Evolutionary conservation across 2,329 filamentous ascomycete genomes (phyloP).

Genomic region (Pseudogymnoascus sp.): DNA sequence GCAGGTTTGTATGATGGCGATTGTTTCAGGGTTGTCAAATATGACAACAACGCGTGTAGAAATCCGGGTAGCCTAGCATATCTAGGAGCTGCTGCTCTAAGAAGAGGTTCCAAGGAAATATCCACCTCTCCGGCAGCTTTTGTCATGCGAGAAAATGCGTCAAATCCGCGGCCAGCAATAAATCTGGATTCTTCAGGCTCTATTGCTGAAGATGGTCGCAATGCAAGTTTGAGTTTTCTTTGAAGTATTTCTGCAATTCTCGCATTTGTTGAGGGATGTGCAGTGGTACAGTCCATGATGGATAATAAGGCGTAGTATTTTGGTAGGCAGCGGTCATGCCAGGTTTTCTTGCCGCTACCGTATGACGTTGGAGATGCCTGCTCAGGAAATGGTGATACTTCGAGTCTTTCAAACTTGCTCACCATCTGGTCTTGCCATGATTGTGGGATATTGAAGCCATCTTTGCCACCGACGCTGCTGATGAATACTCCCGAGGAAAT

Average conservation of each 20-base stretch:
- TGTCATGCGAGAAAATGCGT: conserved; percentile 61
- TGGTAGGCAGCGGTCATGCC: conserved; percentile 56
- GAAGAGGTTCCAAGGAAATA: conserved; percentile 51
- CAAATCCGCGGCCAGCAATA: conserved; percentile 67
- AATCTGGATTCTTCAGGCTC: conserved; percentile 61
- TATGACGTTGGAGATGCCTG: conserved; percentile 43
- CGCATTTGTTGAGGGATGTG: conserved; percentile 59
- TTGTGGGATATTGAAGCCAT: conserved; percentile 51
- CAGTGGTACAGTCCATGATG: conserved; percentile 51
- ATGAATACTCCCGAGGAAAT: conserved; percentile 49
- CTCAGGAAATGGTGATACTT: conserved; percentile 58
- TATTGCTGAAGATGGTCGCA: conserved; percentile 52
- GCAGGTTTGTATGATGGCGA: conserved; percentile 12
- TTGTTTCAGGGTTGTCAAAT: conserved; percentile 33
- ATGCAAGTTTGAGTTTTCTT: conserved; percentile 56
- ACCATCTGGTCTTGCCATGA: conserved; percentile 68
- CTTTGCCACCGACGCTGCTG: conserved; percentile 40
- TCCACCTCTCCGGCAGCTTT: conserved; percentile 52
- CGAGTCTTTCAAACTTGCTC: conserved; percentile 58
- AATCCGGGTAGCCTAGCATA: conserved; percentile 62
- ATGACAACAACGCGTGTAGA: conserved; percentile 53
- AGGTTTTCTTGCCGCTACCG: conserved; percentile 53
- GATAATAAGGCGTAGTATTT: conserved; percentile 61
- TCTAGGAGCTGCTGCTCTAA: conserved; percentile 57
- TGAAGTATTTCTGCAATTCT: conserved; percentile 59